A percentile compares a stretch with the other conserved stretches of the same genome.
phyloP scores from a whole-genome alignment of 2,329 filamentous ascomycete species.

The Phaeoacremonium minimum region DNA sequence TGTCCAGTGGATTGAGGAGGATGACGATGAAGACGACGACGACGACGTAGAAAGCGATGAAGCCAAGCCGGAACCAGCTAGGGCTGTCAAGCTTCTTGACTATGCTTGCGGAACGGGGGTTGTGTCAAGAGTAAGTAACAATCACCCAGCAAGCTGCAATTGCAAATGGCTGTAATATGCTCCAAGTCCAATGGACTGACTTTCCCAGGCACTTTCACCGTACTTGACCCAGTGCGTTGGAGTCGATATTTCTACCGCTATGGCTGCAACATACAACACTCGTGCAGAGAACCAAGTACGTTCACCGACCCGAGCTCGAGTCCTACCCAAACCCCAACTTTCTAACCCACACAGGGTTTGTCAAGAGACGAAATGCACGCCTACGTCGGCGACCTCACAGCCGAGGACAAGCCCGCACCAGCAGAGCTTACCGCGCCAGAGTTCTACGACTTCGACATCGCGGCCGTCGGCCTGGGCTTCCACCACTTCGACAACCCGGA shows the following conservation, averaged over 20 bases:
- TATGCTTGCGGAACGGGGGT: conserved; percentile 73
- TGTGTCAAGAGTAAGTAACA: conserved; percentile 52
- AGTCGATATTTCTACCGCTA: conserved; percentile 67
- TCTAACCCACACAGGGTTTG: conserved; percentile 34
- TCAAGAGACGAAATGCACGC: conserved; percentile 48
- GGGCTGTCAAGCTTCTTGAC: conserved; percentile 56
- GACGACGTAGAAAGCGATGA: conserved; percentile 16
- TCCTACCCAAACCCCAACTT: not conserved
- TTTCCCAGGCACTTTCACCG: conserved; percentile 51
- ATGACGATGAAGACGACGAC: conserved; percentile 25
- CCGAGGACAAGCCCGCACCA: conserved; percentile 39
- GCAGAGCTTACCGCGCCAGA: conserved; percentile 52
- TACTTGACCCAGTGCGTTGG: conserved; percentile 61
- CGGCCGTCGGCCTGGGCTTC: conserved; percentile 50
- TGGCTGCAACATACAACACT: conserved; percentile 65
- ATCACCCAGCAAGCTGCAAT: too few species aligned
- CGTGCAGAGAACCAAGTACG: conserved; percentile 49
- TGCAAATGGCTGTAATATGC: not conserved
- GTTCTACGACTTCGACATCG: conserved; percentile 67
- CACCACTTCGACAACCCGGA: conserved; percentile 66
- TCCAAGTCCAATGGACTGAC: not conserved
- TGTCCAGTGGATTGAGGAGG: conserved; percentile 45
- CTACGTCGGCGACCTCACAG: conserved; percentile 53
- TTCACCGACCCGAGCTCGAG: not conserved
- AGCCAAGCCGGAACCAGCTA: conserved; percentile 17